phyloP scores from a whole-genome alignment of 2,329 filamentous ascomycete species.

The Hypoxylon sp. region DNA sequence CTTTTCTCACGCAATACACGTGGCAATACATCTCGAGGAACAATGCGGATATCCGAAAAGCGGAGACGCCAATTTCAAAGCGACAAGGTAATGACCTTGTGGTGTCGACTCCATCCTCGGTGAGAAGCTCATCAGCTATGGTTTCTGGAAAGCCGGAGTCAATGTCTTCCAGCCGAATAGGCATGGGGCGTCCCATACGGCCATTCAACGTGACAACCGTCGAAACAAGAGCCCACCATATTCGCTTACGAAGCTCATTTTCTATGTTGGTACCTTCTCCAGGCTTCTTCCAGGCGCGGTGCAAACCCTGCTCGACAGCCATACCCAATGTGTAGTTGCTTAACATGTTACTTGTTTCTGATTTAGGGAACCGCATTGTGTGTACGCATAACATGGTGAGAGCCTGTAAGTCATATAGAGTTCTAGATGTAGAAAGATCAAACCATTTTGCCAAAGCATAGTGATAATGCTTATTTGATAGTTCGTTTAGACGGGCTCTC shows the following conservation, averaged over 20 bases:
- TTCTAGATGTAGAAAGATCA: slow-evolving; percentile 68
- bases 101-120: slow-evolving; percentile 68
- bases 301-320: slow-evolving; percentile 78
- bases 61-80: slow-evolving; percentile 72
- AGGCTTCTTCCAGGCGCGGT: slow-evolving; percentile 69
- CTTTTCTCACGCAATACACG: slow-evolving; percentile 75
- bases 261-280: slow-evolving; percentile 64
- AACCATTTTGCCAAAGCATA: slow-evolving; percentile 75
- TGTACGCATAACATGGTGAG: slow-evolving; percentile 76
- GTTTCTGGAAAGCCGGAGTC: slow-evolving; percentile 79
- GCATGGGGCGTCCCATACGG: slow-evolving; percentile 80
- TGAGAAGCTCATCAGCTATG: slow-evolving; percentile 75
- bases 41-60: slow-evolving; percentile 70
- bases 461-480: slow-evolving; percentile 81
- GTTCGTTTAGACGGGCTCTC: slow-evolving; percentile 64
- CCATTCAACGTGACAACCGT: slow-evolving; percentile 75
- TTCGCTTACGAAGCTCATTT: slow-evolving; percentile 78
- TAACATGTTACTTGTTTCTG: slow-evolving; percentile 76
- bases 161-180: slow-evolving; percentile 76
- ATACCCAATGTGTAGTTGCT: slow-evolving; percentile 70
- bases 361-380: slow-evolving; percentile 80
- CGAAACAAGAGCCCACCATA: slow-evolving; percentile 77
- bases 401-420: slow-evolving; percentile 75
- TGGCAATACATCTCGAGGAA: slow-evolving; percentile 78
- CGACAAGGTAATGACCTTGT: slow-evolving; percentile 66